Evolutionary conservation across 345 rosid genomes (phyloP), one percentile per base, ranked within the genome.

Genomic region (Garcia nutans): DNA sequence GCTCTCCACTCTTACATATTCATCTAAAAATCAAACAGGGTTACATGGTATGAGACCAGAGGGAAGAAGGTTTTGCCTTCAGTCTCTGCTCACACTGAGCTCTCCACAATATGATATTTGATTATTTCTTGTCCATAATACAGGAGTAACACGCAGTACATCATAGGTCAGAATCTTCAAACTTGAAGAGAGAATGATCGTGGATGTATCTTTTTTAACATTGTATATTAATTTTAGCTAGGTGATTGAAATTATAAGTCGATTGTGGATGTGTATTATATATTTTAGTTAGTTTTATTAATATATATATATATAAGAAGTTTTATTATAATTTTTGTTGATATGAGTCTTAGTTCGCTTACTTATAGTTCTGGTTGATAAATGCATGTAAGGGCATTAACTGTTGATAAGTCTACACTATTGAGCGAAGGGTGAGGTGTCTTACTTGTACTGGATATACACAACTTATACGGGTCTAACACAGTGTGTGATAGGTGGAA

Each of bases 41-140:
- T 72, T 56, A 45, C 59, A 78, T 54, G 59, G 82, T 64, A 70
- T 54, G 85, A 79, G 76, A 80, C 28, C 77, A 44, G 93, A 89
- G 95, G 90, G 95, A 92, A 91, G 93, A 89, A 88, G 97, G 92
- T 86, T 75, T 78, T 83, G 98, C 82, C 94, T 93, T 90, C 97
- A 93, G 95, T 85, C 95, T 93, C 92, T 85, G 86, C 82, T 73
- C 76, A 72, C 76, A 78, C 79, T 60, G 44, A 17, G 57, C 61
- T 77, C 62, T 63, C 68, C 50, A 60, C 74, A 12, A 58, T 68
- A 70, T 71, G 62, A 69, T 65, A 72, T 22, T 13, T 42, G 58
- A 74, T 61, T 72, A 64, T 80, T 81, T 81, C 80, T 72, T 88
- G 87, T 87, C 82, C 82, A 83, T 85, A 85, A 71, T 74, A 85